Base-by-base conservation (phyloP, 768 basidiomycete species). In the Candolleomyces eurysporus region DNA sequence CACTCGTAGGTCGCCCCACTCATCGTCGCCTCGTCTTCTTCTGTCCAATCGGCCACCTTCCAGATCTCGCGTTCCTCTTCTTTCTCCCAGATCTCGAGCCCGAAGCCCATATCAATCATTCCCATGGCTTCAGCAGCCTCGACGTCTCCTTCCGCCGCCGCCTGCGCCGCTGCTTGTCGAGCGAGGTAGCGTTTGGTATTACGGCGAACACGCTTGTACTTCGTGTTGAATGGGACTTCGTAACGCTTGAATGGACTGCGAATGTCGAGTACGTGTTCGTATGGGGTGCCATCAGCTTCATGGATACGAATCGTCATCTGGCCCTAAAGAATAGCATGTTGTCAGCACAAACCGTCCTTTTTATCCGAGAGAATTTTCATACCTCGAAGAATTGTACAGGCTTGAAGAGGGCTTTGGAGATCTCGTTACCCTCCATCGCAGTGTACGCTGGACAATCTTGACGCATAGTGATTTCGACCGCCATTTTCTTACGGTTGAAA, bases 261-360 rank as follows among this genome's bases (percentile, higher is more conserved):
- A 62, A 98, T 93, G 71, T 97, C 94, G 46, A 99, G 81, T 22
- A 99, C 94, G 70, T 99, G 97, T 72, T 99, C 97, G 71, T 98
- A 98, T 0, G 97, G 96, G 42, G 97, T 98, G 3, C 96, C 97
- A 71, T 99, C 97, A 0, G 96, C 97, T 79, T 99, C 97, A 69
- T 98, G 96, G 56, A 98, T 97, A 32, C 97, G 92, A 61, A 99
- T 90, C 30, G 97, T 98, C 90, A 99, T 94, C 81, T 95, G 93
- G 17, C 97, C 97, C 88, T 94, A 55, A 30, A 42, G 32, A n/a
- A 61, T 14, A n/a, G 32, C 48, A 46, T 60, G 13, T 11, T 26
- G 3, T 57, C 31, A 16, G 48, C 50, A 30, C 8, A 32, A 59
- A 26, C 9, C 50, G 16, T 31, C 19, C 1, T 16, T 21, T 16